Evolutionary conservation across 2,329 filamentous ascomycete species (phyloP), one percentile per base, ranked within the genome.

Genomic region (Trichoderma harzianum): DNA sequence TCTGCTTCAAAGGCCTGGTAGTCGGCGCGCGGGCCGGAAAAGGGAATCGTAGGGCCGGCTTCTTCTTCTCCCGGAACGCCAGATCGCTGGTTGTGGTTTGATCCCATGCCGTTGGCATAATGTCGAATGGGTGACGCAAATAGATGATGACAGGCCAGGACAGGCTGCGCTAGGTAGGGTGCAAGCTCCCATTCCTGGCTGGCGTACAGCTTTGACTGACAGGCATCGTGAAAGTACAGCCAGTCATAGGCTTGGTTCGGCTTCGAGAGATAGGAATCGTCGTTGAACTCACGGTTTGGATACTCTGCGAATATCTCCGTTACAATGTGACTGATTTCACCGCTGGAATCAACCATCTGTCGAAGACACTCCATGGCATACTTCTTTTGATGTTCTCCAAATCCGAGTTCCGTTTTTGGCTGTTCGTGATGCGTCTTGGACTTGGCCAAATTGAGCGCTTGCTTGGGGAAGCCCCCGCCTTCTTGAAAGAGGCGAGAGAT

Each of bases 181-280:
- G 88, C 89, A 18, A 99, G 84, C 80, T 99, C 96, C 93, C 96
- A 99, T 70, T 97, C 95, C 79, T 98, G 95, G 72, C 89, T 91
- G n/a, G 89, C 84, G 78, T 91, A 97, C 1, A 98, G 87, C 51
- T 91, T 90, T 1, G 91, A 90, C 28, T 93, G 94, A 74, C 97
- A 90, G 0, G 86, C 85, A 77, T 98, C 96, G 81, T 98, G 93
- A 81, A 99, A 98, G 80, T 97, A 87, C 70, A 99, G 88, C 96
- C 96, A 99, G 78, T 98, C 95, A 80, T 97, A 97, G 0, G 93
- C 93, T 79, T 88, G 84, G 75, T 92, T 90, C 0, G 97, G 97
- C 79, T 99, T 99, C 39, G 91, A 93, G 36, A 99, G 89, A 76
- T 93, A 92, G 1, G 91, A 92, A 80, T 99, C 96, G 79, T 99